phyloP scores from a whole-genome alignment of 768 basidiomycete genomes.

The Serendipita indica region DNA sequence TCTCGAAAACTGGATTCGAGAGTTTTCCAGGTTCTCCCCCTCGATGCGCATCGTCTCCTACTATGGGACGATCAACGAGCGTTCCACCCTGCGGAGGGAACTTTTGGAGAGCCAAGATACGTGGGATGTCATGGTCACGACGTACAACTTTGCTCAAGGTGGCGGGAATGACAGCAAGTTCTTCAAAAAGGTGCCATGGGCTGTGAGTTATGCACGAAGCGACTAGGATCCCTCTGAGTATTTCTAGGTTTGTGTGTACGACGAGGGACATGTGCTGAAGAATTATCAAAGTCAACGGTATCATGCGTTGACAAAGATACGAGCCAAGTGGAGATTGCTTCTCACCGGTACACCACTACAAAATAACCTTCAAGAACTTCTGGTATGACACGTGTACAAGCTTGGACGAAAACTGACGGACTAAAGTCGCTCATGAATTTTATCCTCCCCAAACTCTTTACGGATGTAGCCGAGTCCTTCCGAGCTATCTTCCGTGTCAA shows the following conservation, averaged over 20 bases:
- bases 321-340: slow-evolving; percentile 77
- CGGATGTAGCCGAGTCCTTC: slow-evolving; percentile 53
- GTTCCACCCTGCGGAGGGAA: slow-evolving; percentile 54
- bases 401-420: neutral
- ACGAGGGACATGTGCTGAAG: slow-evolving; percentile 95
- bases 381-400: slow-evolving; percentile 36
- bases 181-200: slow-evolving; percentile 80
- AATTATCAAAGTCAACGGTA: slow-evolving; percentile 98
- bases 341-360: slow-evolving; percentile 93
- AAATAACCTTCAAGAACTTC: slow-evolving; percentile 79
- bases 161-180: slow-evolving; percentile 81
- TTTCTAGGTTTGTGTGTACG: slow-evolving; percentile 75
- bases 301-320: slow-evolving; percentile 69
- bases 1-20: slow-evolving; percentile 95
- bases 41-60: slow-evolving; percentile 77
- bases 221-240: neutral
- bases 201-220: slow-evolving; percentile 40
- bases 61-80: slow-evolving; percentile 85
- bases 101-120: slow-evolving; percentile 53
- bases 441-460: slow-evolving; percentile 84
- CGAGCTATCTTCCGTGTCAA: slow-evolving; percentile 95
- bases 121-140: slow-evolving; percentile 91
- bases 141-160: slow-evolving; percentile 88
- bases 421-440: slow-evolving; percentile 93
- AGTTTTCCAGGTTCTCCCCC: slow-evolving; percentile 85